These are phyloP conservation scores for Lepiota venenata DNA, from an alignment of 768 basidiomycete species.

Conservation along the genomic window DNA sequence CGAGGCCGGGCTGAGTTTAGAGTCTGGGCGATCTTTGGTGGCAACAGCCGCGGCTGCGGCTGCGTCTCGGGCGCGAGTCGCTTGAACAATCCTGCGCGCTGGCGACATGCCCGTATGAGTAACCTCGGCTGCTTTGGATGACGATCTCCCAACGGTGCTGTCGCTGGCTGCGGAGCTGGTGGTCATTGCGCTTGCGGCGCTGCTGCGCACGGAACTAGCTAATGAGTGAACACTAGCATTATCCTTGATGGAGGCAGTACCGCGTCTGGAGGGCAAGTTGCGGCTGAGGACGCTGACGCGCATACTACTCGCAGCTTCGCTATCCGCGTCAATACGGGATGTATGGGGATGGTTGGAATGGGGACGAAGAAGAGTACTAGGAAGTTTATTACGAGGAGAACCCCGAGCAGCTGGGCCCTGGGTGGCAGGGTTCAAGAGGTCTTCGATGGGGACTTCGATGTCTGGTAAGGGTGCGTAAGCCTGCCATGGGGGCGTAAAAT, in stretches of 20 bases:
- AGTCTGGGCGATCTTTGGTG: conserved; percentile 59
- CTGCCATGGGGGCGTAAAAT: neutral
- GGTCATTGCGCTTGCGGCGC: neutral
- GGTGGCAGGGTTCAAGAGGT: conserved; percentile 53
- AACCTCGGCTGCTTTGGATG: conserved; percentile 2
- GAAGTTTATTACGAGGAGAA: conserved; percentile 13
- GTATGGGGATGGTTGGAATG: conserved; percentile 30
- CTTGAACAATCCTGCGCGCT: conserved; percentile 24
- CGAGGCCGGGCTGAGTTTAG: conserved; percentile 57
- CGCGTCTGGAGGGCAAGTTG: conserved; percentile 15
- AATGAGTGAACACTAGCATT: conserved; percentile 6
- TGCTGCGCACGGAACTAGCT: conserved; percentile 15
- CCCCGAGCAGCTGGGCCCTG: neutral
- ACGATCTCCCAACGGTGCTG: conserved; percentile 6
- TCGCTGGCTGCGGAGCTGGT: conserved; percentile 12
- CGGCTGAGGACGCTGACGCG: conserved; percentile 40
- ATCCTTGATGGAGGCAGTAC: neutral
- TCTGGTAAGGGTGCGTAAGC: conserved; percentile 37
- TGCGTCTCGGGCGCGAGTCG: conserved; percentile 19
- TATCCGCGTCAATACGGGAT: conserved; percentile 34
- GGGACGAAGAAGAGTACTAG: conserved; percentile 21
- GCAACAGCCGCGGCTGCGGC: conserved; percentile 5
- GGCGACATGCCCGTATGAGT: conserved; percentile 24
- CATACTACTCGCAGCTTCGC: conserved; percentile 41
- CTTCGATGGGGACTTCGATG: conserved; percentile 76